Evolutionary conservation across 2,329 filamentous ascomycete genomes (phyloP), one percentile per base, ranked within the genome.

Genomic region (Davidsoniella eucalypti): DNA sequence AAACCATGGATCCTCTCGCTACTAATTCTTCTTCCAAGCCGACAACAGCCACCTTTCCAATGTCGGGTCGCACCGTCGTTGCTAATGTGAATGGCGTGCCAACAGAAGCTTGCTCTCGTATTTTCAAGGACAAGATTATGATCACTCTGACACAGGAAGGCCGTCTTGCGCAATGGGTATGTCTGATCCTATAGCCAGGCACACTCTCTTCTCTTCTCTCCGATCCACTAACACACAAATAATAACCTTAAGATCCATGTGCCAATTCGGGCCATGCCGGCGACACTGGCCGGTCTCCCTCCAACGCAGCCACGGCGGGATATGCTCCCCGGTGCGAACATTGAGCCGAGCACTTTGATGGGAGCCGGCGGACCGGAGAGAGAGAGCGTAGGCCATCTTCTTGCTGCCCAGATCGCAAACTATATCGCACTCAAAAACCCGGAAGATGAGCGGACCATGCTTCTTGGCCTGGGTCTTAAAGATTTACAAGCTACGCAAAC

Each of bases 101-200:
- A 36, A 96, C 92, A 1, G 78, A 87, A 56, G 80, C 85, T 33
- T 80, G 78, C 38, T 73, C 73, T 9, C 70, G 87, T 49, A 77
- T 72, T 58, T 96, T 96, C 65, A 73, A 80, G 7, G 92, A 96
- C 72, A 94, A 87, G 65, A 87, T 98, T 58, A 67, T 98, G 58
- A 69, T 98, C 55, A 95, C 87, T 1, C 74, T 96, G 53, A 85
- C 84, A 0, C 92, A 96, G 66, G 76, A 82, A 54, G 90, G 88
- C 5, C 76, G 82, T 53, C 67, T 96, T 44, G 84, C 85, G 17
- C 92, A 96, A 71, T 98, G 92, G 92, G 87, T 95, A 70, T 49
- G 68, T 61, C 3, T n/a, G 9, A 33, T 33, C 29, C 21, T 33
- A 33, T 33, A 23, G 9, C 26, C n/a, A 37, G 21, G 4, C 41